Conservation (phyloP, 2,329 filamentous ascomycete genomes). For the Helicocarpus griseus region DNA sequence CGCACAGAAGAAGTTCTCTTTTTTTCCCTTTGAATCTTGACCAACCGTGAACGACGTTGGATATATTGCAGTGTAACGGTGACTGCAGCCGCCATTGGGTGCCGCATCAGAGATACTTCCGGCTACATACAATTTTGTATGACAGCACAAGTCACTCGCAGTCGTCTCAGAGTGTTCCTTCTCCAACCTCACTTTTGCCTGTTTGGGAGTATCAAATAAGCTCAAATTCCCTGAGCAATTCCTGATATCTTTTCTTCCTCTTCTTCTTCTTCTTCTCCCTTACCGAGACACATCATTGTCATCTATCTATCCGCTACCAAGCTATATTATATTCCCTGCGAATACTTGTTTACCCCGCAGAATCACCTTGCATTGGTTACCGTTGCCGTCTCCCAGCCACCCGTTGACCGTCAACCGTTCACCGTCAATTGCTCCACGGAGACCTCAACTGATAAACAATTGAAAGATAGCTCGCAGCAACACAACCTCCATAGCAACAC, state of each 20-base stretch:
- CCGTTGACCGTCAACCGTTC: too few species aligned
- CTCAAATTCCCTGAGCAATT: neutral
- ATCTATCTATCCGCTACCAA: too few species aligned
- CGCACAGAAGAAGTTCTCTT: neutral
- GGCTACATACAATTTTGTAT: neutral
- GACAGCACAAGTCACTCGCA: neutral
- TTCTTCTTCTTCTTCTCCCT: neutral
- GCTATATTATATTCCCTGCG: neutral
- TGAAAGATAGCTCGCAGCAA: neutral
- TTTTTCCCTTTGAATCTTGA: too few species aligned
- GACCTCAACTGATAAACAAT: neutral
- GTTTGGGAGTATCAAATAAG: neutral
- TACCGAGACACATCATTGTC: neutral
- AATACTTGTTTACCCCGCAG: too few species aligned
- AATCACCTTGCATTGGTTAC: neutral
- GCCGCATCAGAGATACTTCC: neutral
- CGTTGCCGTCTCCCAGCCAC: too few species aligned
- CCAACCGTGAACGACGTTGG: too few species aligned
- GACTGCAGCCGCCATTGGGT: neutral
- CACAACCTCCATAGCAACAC: neutral
- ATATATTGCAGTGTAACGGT: neutral
- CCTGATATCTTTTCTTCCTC: neutral
- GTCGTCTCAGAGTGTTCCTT: neutral
- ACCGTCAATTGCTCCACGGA: neutral
- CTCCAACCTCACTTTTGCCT: neutral